Base-by-base conservation (phyloP, 2,329 filamentous ascomycete species). In the Mycogone perniciosa region DNA sequence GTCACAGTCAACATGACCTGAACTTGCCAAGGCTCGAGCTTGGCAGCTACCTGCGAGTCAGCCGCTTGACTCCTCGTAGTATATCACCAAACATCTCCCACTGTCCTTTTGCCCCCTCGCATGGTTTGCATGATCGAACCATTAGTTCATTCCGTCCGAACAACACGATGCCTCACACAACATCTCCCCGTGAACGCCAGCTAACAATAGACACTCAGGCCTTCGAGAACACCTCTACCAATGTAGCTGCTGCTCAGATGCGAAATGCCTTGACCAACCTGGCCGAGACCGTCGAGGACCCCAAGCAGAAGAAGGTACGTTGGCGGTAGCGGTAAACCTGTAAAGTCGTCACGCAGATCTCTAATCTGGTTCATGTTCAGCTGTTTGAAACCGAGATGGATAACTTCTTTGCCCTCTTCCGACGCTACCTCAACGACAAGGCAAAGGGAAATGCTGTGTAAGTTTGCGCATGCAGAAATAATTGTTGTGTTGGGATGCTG, bases 341-440 rank as follows among this genome's bases (percentile, higher is more conserved):
- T 29, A 29, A 42, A 35, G 27, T 35, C 6, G n/a, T 31, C 35
- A 35, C 33, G 6, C 44, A 29, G 41, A 26, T 33, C 37, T 30
- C 53, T 54, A 49, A 59, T 51, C 30, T 37, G 7, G 33, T 4
- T 31, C 29, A 8, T 7, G 26, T 44, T 61, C 60, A 89, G 88
- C 84, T 95, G 60, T 97, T 97, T 72, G 92, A 97, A 77, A 95
- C 91, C 4, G 92, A 99, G 76, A 97, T 96, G 91, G 93, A 99
- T 82, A 99, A 99, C 84, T 99, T 99, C 81, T 99, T 99, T 69
- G 86, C 90, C 55, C 86, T 99, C 56, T 99, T 99, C 86, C 88
- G 93, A 68, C 85, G 93, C 74, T 99, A 96, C 75, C 79, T 99
- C 57, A 96, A 96, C 70, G 93, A 97, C 77, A 96, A 96, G 80